Evolutionary conservation across 139 green algal species (phyloP), one percentile per base, ranked within the genome.

Genomic region (Coccomyxa sp.): DNA sequence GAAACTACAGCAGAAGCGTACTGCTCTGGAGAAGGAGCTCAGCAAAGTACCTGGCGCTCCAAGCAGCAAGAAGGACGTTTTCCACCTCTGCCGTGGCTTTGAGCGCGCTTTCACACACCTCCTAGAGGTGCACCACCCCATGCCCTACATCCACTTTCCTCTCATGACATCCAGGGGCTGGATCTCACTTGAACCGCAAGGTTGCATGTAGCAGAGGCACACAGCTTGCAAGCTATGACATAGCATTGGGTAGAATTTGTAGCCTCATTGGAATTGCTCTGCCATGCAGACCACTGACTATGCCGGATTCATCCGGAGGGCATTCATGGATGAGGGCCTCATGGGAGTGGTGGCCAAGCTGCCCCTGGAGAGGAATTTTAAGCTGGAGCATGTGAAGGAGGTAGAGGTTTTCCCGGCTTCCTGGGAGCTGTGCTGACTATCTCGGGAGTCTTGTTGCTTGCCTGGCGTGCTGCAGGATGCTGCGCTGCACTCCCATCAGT

Each of bases 1-100:
- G 0, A 84, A 90, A 4, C 84, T 97, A n/a, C 82, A 81, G 24
- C 88, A 93, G 29, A 82, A 88, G 12, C 83, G 90, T 5, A 79
- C 89, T 3, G 82, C 78, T 0, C 85, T 96, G 0, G 92, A 96
- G 70, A 93, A 92, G 75, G 93, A 96, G 68, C 87, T 96, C 38
- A 70, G 80, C 12, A 83, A 85, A 38, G 85, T 97, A 72, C 92
- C 92, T 37, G 90, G 91, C 68, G 82, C 88, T 6, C 91, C 89
- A 24, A 86, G 88, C 24, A 86, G 85, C 7, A 87, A 86, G 22
- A 88, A 91, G 75, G 92, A 98, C 77, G 86, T 97, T 14, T 96
- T 97, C 75, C 86, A 94, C 79, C 90, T 96, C 7, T 97, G 93
- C 82, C 74, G 94, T 9, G 90, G 89, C n/a, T 98, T 98, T 82